Conservation (phyloP, 2,329 filamentous ascomycete genomes). For the Claviceps paspali region DNA sequence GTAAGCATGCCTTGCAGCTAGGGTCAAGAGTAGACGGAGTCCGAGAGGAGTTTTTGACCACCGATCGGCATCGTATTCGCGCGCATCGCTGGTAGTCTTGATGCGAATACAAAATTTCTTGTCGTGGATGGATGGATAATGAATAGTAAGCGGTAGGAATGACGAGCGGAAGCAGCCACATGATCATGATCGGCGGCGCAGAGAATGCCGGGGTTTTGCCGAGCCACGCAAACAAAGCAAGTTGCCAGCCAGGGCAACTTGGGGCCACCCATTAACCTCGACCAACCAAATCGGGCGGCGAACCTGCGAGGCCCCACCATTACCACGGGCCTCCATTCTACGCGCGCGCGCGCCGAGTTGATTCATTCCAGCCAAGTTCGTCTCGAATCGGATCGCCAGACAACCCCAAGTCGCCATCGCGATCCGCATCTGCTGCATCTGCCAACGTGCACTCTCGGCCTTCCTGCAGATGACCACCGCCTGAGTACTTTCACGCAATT, state of each 20-base stretch:
- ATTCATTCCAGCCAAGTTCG: neutral
- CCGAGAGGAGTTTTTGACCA: neutral
- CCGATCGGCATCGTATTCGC: neutral
- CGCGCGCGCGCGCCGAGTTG: conserved; percentile 5
- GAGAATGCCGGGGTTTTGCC: neutral
- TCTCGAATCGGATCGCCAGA: conserved; percentile 2
- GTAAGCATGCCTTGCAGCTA: neutral
- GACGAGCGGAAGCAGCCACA: too few species aligned
- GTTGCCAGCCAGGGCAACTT: conserved; percentile 1
- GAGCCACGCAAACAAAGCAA: neutral
- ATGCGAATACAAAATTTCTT: too few species aligned
- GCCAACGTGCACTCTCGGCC: conserved; percentile 1
- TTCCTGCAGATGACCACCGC: conserved; percentile 8
- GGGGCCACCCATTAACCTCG: too few species aligned
- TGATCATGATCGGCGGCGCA: too few species aligned
- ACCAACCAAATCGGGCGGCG: too few species aligned
- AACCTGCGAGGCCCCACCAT: too few species aligned
- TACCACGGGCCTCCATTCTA: too few species aligned
- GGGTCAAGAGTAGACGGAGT: neutral
- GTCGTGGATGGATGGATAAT: too few species aligned
- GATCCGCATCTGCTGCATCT: neutral
- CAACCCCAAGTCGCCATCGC: conserved; percentile 5
- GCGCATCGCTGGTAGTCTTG: neutral
- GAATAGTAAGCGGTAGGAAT: too few species aligned
- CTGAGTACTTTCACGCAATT: conserved; percentile 5